Evolutionary conservation across 108 stramenopile genomes (phyloP).

Genomic region (Schizochytrium sp.): DNA sequence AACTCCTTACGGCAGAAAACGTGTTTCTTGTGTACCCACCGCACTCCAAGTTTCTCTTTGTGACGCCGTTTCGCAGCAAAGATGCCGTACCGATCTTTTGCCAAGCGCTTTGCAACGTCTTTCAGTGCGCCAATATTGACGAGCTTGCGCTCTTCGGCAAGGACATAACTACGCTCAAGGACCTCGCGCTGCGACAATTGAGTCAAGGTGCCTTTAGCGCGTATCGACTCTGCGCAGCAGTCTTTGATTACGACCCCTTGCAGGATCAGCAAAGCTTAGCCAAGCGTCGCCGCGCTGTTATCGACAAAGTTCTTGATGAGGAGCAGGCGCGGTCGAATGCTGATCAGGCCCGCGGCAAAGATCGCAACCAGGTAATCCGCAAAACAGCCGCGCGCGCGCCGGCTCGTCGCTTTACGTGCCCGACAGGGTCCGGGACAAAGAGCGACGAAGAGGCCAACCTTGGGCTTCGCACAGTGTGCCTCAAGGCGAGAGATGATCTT

Average conservation of each 20-base stretch:
- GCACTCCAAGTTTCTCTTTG: not conserved
- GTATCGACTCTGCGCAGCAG: not conserved
- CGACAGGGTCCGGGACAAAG: not conserved
- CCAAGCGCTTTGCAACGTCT: not conserved
- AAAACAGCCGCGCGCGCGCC: not conserved
- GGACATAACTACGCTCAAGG: not conserved
- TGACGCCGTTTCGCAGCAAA: not conserved
- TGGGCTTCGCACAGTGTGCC: not conserved
- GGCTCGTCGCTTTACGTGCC: not conserved
- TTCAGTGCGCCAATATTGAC: not conserved
- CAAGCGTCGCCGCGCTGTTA: not conserved
- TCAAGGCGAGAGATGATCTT: not conserved
- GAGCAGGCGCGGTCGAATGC: not conserved
- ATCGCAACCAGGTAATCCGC: not conserved
- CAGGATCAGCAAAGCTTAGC: not conserved
- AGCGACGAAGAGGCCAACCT: not conserved
- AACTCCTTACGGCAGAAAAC: not conserved
- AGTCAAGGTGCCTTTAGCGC: constrained; percentile 15
- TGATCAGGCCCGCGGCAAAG: not conserved
- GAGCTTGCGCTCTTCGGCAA: not conserved
- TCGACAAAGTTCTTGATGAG: not conserved
- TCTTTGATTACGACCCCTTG: not conserved
- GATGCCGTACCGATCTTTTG: not conserved
- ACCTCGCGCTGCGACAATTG: not conserved
- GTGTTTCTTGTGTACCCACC: not conserved